A percentile compares a stretch with the other conserved stretches of the same genome.
Evolutionary conservation across 441 rosid genomes (phyloP).

Genomic region (Rhodomyrtus psidioides): DNA sequence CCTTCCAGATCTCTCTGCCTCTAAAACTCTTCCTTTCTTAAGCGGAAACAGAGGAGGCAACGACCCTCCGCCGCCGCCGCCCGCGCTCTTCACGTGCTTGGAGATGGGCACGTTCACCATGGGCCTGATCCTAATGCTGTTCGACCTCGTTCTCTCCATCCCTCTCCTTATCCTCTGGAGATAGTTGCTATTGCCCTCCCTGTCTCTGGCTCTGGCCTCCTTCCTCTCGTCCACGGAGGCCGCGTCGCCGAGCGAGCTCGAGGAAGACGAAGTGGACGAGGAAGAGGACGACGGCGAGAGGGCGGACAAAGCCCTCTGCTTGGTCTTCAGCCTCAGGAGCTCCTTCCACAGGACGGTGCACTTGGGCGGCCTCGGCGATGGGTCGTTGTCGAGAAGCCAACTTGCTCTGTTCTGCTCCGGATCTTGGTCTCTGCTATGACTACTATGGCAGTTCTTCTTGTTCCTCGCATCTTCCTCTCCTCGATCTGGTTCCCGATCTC

Average conservation of each 20-base stretch:
- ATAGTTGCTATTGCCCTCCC: slow-evolving; percentile 11
- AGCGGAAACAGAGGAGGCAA: neutral
- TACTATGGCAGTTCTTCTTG: neutral
- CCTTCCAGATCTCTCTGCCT: neutral
- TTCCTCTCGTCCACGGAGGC: slow-evolving; percentile 36
- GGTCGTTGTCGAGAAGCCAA: slow-evolving; percentile 88
- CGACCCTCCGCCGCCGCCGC: neutral
- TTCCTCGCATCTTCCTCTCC: neutral
- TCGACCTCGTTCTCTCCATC: slow-evolving; percentile 83
- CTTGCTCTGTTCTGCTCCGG: neutral
- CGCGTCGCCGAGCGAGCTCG: slow-evolving; percentile 46
- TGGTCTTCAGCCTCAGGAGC: slow-evolving; percentile 68
- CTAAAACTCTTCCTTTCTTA: neutral
- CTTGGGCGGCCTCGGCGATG: slow-evolving; percentile 94
- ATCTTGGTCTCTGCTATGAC: neutral
- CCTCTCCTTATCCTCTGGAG: slow-evolving; percentile 78
- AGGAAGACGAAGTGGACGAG: slow-evolving; percentile 67
- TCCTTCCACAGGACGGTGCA: slow-evolving; percentile 97
- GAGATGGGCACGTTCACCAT: slow-evolving; percentile 86
- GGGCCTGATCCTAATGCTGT: slow-evolving; percentile 76
- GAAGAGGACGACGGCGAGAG: slow-evolving; percentile 72
- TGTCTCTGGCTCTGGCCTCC: slow-evolving; percentile 16
- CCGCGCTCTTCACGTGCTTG: slow-evolving; percentile 42
- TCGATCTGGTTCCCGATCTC: neutral
- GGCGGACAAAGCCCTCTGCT: slow-evolving; percentile 35